Conservation (phyloP, 306 rosid genomes). For the Quercus wislizeni region DNA sequence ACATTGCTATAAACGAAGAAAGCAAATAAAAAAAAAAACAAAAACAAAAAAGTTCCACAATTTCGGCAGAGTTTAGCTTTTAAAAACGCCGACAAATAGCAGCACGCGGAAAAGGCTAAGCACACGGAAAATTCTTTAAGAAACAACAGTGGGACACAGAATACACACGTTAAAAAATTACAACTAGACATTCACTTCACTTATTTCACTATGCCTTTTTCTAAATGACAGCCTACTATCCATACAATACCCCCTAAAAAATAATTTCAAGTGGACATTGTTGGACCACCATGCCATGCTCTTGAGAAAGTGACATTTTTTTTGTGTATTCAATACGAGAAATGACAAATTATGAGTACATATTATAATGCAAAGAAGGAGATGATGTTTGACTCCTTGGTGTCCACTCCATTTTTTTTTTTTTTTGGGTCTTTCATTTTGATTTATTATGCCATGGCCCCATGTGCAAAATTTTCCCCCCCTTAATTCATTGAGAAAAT, state of each 20-base stretch:
- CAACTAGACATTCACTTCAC: background rate
- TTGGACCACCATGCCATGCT: slow-evolving; percentile 9
- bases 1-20: no score
- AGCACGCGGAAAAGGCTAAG: slow-evolving; percentile 35
- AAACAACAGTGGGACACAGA: background rate
- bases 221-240: no score
- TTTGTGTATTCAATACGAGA: background rate
- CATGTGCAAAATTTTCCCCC: background rate
- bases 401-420: slow-evolving; percentile 3
- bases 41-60: slow-evolving; percentile 20
- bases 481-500: no score
- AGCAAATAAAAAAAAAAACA: no score
- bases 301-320: no score
- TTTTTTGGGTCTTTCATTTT: background rate
- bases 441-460: background rate
- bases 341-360: background rate
- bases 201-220: background rate
- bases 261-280: background rate
- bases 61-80: slow-evolving; percentile 25
- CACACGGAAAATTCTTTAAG: slow-evolving; percentile 26
- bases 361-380: background rate
- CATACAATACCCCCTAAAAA: background rate
- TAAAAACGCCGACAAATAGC: slow-evolving; percentile 14
- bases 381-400: background rate
- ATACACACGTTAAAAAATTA: background rate